phyloP scores from a whole-genome alignment of 768 basidiomycete genomes.

The Tubosaeta sp. region DNA sequence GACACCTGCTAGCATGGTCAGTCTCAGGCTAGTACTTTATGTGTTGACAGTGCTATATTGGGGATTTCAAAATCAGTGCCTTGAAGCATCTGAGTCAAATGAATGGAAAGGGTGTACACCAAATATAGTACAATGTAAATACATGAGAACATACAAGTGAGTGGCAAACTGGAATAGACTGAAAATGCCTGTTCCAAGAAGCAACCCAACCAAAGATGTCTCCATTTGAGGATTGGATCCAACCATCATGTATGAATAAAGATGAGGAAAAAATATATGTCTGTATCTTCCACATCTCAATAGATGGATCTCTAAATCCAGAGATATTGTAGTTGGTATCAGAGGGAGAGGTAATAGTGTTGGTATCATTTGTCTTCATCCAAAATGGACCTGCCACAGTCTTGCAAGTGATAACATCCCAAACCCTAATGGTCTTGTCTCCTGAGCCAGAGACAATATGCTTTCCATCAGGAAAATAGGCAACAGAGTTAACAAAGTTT shows the following conservation, averaged over 20 bases:
- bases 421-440: not conserved
- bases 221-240: not conserved
- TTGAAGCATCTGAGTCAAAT: too few species aligned
- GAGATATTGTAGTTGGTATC: not conserved
- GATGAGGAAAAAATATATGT: not conserved
- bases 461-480: not conserved
- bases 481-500: not conserved
- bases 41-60: too few species aligned
- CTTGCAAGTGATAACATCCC: not conserved
- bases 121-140: not conserved
- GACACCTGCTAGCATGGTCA: too few species aligned
- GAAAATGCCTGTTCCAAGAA: not conserved
- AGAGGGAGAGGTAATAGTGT: not conserved
- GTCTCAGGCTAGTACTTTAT: too few species aligned
- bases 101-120: too few species aligned
- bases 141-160: not conserved
- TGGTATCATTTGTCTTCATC: not conserved
- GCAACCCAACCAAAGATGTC: not conserved
- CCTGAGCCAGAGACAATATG: too few species aligned
- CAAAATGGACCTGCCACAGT: not conserved
- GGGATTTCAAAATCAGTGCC: too few species aligned
- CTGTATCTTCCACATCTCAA: not conserved
- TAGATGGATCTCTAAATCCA: not conserved
- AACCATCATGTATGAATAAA: not conserved
- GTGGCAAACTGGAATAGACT: not conserved